phyloP scores from a whole-genome alignment of 2,329 filamentous ascomycete genomes.

The Didymella sp. region DNA sequence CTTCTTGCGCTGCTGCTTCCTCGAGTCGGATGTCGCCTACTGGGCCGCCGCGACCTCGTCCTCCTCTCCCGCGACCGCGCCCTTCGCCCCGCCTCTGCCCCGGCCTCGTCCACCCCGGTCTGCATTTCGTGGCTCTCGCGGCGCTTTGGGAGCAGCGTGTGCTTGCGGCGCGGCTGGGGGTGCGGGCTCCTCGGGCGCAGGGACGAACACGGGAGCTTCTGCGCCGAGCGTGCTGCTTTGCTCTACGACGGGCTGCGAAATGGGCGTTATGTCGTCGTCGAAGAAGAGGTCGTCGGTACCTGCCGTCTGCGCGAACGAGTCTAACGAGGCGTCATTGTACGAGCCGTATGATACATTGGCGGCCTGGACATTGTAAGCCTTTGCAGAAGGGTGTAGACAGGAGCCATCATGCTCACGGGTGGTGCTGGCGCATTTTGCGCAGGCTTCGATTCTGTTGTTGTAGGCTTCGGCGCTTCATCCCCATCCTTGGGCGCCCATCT shows the following conservation, averaged over 20 bases:
- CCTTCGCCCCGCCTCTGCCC: constrained; percentile 34
- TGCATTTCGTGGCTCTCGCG: constrained; percentile 39
- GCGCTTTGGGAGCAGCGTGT: constrained; percentile 30
- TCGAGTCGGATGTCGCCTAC: constrained; percentile 19
- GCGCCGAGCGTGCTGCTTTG: constrained; percentile 32
- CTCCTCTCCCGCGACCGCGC: constrained; percentile 32
- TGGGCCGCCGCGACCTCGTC: constrained; percentile 23
- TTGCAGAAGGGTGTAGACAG: not conserved
- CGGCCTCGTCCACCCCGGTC: constrained; percentile 39
- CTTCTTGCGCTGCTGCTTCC: constrained; percentile 7
- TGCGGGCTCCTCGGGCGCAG: constrained; percentile 27
- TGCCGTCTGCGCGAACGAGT: constrained; percentile 59
- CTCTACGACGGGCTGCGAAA: constrained; percentile 53
- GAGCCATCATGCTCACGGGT: not conserved
- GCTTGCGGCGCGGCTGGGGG: constrained; percentile 32
- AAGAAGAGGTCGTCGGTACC: constrained; percentile 60
- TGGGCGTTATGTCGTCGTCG: constrained; percentile 59
- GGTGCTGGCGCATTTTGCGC: not conserved
- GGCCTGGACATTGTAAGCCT: not conserved
- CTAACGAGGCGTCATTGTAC: constrained; percentile 43
- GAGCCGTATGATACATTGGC: constrained; percentile 36
- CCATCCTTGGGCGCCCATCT: constrained; percentile 41
- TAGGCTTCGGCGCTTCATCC: constrained; percentile 17
- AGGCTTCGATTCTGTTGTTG: constrained; percentile 8
- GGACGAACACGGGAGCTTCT: constrained; percentile 29